Percentiles rank a stretch among this genome's conserved stretches.
Evolutionary conservation across 2,329 filamentous ascomycete species (phyloP).

Genomic region (Beauveria australis): DNA sequence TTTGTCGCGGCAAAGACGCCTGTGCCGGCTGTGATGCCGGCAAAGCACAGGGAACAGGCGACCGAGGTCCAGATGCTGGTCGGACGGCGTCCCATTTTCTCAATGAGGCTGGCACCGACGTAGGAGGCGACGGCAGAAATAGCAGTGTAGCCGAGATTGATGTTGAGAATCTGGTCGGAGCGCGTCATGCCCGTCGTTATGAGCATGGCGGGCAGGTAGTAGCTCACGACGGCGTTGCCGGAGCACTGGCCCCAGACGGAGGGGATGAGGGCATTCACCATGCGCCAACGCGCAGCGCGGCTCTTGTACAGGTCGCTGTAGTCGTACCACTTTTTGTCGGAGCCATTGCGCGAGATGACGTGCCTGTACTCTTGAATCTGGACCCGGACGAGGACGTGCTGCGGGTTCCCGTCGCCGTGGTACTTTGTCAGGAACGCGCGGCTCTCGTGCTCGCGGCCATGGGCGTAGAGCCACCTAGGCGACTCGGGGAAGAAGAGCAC

Average conservation of each 20-base stretch:
- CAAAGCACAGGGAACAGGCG: conserved; percentile 35
- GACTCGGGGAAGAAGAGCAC: conserved; percentile 33
- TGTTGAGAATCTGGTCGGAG: conserved; percentile 31
- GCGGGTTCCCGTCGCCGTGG: conserved; percentile 30
- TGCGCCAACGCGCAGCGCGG: background rate
- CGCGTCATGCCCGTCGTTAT: conserved; percentile 39
- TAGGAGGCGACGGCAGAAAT: conserved; percentile 40
- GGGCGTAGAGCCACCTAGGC: conserved; percentile 32
- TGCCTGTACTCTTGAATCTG: conserved; percentile 29
- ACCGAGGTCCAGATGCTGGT: conserved; percentile 40
- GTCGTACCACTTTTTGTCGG: conserved; percentile 34
- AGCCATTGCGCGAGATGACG: conserved; percentile 24
- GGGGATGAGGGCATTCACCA: conserved; percentile 1
- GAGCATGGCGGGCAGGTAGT: conserved; percentile 43
- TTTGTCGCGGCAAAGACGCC: conserved; percentile 26
- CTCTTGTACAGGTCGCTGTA: conserved; percentile 30
- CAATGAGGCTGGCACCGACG: conserved; percentile 39
- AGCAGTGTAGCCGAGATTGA: conserved; percentile 40
- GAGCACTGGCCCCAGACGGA: conserved; percentile 37
- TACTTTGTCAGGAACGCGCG: conserved; percentile 26
- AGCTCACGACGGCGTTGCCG: conserved; percentile 32
- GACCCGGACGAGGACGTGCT: conserved; percentile 30
- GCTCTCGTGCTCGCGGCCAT: conserved; percentile 28
- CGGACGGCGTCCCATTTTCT: conserved; percentile 41
- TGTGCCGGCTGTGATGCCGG: conserved; percentile 35